phyloP scores from a whole-genome alignment of 108 stramenopile species.

The Asterionellopsis glacialis region DNA sequence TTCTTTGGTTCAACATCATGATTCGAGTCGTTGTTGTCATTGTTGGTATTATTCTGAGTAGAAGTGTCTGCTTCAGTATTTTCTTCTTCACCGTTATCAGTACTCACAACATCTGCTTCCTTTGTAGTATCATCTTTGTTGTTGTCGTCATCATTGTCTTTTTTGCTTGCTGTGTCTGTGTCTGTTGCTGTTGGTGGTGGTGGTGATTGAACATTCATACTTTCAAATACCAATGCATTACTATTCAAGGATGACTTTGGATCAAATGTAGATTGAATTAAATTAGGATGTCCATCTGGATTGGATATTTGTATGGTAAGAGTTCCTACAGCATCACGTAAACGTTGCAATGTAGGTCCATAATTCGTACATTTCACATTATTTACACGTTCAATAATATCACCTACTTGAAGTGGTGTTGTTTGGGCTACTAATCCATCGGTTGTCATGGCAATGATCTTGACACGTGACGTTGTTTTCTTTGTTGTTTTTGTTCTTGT shows the following conservation, averaged over 20 bases:
- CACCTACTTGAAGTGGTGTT: constrained; percentile 21
- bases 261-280: constrained; percentile 15
- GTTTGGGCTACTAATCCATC: constrained; percentile 11
- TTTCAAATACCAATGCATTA: no score
- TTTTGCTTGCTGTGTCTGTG: not conserved
- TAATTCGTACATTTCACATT: constrained; percentile 13
- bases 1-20: not conserved
- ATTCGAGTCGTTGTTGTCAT: constrained; percentile 1
- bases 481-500: not conserved
- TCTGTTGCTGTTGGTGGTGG: not conserved
- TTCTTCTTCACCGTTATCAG: not conserved
- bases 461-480: constrained; percentile 4
- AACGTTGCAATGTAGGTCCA: constrained; percentile 12
- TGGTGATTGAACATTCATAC: no score
- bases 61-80: not conserved
- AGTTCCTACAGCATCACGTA: constrained; percentile 7
- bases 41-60: not conserved
- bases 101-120: not conserved
- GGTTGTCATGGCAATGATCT: constrained; percentile 18
- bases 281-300: constrained; percentile 20
- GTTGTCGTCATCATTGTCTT: not conserved
- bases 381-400: constrained; percentile 24
- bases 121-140: not conserved
- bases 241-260: no score
- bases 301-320: constrained; percentile 18